Evolutionary conservation across 2,329 filamentous ascomycete genomes (phyloP).

Genomic region (Anthostomella pinea): DNA sequence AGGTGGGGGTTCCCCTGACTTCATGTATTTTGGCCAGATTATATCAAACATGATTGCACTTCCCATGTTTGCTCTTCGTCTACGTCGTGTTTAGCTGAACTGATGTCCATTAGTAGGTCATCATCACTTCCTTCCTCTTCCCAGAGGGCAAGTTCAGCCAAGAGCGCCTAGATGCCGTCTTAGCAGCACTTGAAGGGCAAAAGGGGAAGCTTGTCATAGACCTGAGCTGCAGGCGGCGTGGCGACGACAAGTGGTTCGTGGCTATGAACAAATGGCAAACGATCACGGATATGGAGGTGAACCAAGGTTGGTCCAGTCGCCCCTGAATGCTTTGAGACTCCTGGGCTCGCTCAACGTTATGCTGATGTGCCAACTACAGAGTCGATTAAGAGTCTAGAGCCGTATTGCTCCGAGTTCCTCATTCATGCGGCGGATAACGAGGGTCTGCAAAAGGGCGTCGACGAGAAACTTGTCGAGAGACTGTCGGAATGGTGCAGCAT

Average conservation of each 20-base stretch:
- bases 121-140: slow-evolving; percentile 95
- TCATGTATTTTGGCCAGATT: too few relatives aligned
- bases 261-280: slow-evolving; percentile 99
- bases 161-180: slow-evolving; percentile 68
- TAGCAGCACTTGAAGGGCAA: slow-evolving; percentile 70
- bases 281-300: slow-evolving; percentile 93
- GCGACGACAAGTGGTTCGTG: slow-evolving; percentile 79
- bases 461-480: slow-evolving; percentile 74
- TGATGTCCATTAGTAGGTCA: slow-evolving; percentile 62
- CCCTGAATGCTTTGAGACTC: too few relatives aligned
- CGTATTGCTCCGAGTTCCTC: slow-evolving; percentile 93
- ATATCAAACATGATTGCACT: too few relatives aligned
- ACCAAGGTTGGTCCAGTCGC: slow-evolving; percentile 66
- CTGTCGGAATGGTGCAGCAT: slow-evolving; percentile 85
- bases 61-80: too few relatives aligned
- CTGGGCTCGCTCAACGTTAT: too few relatives aligned
- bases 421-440: slow-evolving; percentile 98
- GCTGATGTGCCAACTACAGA: too few relatives aligned
- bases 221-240: slow-evolving; percentile 80
- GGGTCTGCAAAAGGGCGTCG: slow-evolving; percentile 86
- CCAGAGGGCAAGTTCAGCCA: slow-evolving; percentile 79
- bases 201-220: slow-evolving; percentile 87
- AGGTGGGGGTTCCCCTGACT: too few relatives aligned
- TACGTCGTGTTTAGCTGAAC: slow-evolving; percentile 2
- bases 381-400: slow-evolving; percentile 76